Conservation (phyloP, 1,139 yeast genomes). For the Suhomyces bolitotheri region DNA sequence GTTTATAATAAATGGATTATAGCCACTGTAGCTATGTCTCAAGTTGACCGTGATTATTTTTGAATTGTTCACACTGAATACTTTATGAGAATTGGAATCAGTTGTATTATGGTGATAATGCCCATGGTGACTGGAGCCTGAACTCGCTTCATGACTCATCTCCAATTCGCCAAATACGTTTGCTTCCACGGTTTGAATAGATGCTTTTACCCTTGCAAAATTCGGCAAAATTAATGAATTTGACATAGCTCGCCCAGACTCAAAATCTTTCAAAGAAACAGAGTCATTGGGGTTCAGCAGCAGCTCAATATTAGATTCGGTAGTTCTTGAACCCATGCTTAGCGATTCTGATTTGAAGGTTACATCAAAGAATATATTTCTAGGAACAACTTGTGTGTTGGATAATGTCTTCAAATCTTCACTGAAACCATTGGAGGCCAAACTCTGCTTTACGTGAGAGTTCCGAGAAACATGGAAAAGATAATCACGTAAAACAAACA, state of each 20-base stretch:
- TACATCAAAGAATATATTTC: slow-evolving; percentile 68
- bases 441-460: slow-evolving; percentile 14
- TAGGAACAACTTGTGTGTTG: slow-evolving; percentile 35
- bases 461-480: slow-evolving; percentile 57
- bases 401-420: slow-evolving; percentile 13
- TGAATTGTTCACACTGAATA: slow-evolving; percentile 36
- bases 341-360: slow-evolving; percentile 47
- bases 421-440: slow-evolving; percentile 2
- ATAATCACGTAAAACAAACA: slow-evolving; percentile 67
- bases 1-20: slow-evolving; percentile 60
- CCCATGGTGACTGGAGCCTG: slow-evolving; percentile 12
- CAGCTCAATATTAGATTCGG: slow-evolving; percentile 23
- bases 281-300: slow-evolving; percentile 18
- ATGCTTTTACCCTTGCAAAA: slow-evolving; percentile 42
- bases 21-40: slow-evolving; percentile 64
- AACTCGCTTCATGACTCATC: slow-evolving; percentile 29
- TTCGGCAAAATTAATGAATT: slow-evolving; percentile 36
- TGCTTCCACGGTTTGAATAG: slow-evolving; percentile 57
- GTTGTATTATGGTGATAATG: slow-evolving; percentile 20
- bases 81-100: slow-evolving; percentile 23
- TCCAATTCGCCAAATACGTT: slow-evolving; percentile 65
- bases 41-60: slow-evolving; percentile 41
- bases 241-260: slow-evolving; percentile 16
- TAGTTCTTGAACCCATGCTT: slow-evolving; percentile 19
- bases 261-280: slow-evolving; percentile 19